Percentiles rank a stretch among this genome's conserved stretches.
Evolutionary conservation across 2,329 filamentous ascomycete species (phyloP).

Genomic region (Dryadomyces quercus-mongolicae): DNA sequence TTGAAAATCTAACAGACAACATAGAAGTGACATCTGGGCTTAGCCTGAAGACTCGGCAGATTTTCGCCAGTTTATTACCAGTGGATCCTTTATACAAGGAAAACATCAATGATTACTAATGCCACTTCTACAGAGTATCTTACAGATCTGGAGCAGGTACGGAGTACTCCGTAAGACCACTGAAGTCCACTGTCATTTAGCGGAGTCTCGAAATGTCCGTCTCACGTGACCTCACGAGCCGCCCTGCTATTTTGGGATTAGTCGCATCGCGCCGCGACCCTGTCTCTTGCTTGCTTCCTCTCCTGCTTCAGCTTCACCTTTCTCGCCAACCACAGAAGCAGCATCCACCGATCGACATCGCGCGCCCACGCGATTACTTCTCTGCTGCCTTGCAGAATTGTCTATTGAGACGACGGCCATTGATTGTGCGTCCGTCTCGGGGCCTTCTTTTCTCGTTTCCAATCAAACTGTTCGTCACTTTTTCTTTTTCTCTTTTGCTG

Average conservation of each 20-base stretch:
- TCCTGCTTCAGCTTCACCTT: not conserved
- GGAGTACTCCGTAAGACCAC: too few species aligned
- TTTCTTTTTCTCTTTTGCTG: conserved; percentile 4
- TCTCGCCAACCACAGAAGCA: not conserved
- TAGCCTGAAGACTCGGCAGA: too few species aligned
- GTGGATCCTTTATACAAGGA: too few species aligned
- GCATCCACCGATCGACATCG: not conserved
- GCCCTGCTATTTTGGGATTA: not conserved
- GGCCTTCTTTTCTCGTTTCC: not conserved
- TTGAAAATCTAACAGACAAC: too few species aligned
- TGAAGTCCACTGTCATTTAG: too few species aligned
- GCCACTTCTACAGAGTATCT: too few species aligned
- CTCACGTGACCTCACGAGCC: not conserved
- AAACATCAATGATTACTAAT: too few species aligned
- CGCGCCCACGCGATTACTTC: not conserved
- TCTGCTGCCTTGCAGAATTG: not conserved
- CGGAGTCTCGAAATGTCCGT: too few species aligned
- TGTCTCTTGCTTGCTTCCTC: not conserved
- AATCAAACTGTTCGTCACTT: conserved; percentile 9
- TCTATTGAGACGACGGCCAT: not conserved
- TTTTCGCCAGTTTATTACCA: too few species aligned
- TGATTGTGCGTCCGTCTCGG: not conserved
- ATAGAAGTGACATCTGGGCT: too few species aligned
- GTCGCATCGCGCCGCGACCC: conserved; percentile 1
- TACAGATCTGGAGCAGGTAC: too few species aligned